A percentile compares a stretch with the other conserved stretches of the same genome.
These are phyloP conservation scores for Karstenula rhodostoma DNA, from an alignment of 2,329 filamentous ascomycete genomes.

Conservation along the genomic window DNA sequence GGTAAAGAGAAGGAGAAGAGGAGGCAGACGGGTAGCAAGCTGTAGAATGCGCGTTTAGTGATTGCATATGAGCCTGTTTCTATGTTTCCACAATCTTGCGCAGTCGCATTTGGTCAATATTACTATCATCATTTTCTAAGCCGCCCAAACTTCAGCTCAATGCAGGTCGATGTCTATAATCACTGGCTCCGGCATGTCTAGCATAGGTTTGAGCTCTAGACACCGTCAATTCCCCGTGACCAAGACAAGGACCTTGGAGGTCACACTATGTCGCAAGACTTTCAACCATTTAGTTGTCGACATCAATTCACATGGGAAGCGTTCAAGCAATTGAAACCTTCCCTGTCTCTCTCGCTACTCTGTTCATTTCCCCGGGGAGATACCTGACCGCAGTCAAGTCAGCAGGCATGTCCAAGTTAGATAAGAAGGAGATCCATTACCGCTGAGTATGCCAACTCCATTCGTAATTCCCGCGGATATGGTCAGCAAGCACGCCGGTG, in stretches of 20 bases:
- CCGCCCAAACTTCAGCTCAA: too few species aligned
- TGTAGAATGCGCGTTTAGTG: slow-evolving; percentile 55
- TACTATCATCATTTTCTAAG: too few species aligned
- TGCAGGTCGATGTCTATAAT: too few species aligned
- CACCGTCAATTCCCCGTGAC: too few species aligned
- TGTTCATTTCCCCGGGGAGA: slow-evolving; percentile 2
- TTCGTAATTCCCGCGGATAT: slow-evolving; percentile 4
- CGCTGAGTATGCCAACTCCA: slow-evolving; percentile 7
- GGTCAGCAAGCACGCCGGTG: slow-evolving; percentile 1
- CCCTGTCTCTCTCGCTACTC: background rate
- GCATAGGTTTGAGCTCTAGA: too few species aligned
- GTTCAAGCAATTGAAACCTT: background rate
- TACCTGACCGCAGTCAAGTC: background rate
- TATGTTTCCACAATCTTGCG: too few species aligned
- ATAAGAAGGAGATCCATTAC: slow-evolving; percentile 1
- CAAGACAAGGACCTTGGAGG: too few species aligned
- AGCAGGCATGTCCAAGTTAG: background rate
- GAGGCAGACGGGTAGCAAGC: slow-evolving; percentile 69
- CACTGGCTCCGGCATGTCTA: too few species aligned
- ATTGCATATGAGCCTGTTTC: too few species aligned
- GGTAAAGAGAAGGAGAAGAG: slow-evolving; percentile 77
- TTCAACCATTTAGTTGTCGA: slow-evolving; percentile 4
- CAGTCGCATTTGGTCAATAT: too few species aligned
- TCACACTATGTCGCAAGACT: too few species aligned
- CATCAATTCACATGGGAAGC: slow-evolving; percentile 1